A percentile compares a stretch with the other conserved stretches of the same genome.
These are phyloP conservation scores for Mariannaea sp. DNA, from an alignment of 2,329 filamentous ascomycete species.

Conservation along the genomic window DNA sequence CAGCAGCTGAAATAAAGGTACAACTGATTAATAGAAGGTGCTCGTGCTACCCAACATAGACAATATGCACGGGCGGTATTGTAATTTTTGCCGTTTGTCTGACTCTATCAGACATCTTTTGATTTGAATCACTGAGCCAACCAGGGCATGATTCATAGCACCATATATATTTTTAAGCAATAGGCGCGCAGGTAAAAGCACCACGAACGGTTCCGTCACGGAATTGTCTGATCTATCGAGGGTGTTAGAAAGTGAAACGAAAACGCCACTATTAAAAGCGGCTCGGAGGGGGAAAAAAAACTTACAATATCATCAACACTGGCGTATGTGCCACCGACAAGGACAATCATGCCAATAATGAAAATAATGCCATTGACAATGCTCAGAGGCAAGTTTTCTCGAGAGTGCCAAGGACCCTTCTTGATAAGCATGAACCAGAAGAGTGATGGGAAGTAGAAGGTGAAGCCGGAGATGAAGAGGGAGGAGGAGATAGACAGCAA, in stretches of 20 bases:
- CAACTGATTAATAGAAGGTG: too few species aligned
- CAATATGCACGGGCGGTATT: too few species aligned
- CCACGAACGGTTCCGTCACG: conserved; percentile 34
- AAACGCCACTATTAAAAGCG: too few species aligned
- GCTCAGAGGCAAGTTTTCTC: conserved; percentile 7
- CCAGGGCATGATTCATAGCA: too few species aligned
- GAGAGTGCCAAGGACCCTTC: conserved; percentile 26
- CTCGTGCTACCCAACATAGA: too few species aligned
- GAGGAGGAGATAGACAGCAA: conserved; percentile 48
- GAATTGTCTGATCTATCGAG: conserved; percentile 33
- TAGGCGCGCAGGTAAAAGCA: conserved; percentile 38
- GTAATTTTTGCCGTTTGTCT: too few species aligned
- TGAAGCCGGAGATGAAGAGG: conserved; percentile 50
- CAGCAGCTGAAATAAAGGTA: too few species aligned
- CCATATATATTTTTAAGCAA: conserved; percentile 37
- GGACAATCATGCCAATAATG: conserved; percentile 13
- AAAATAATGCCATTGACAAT: conserved; percentile 9
- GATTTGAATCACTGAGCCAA: too few species aligned
- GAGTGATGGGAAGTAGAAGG: conserved; percentile 46
- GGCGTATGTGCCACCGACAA: conserved; percentile 19
- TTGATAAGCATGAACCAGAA: conserved; percentile 46
- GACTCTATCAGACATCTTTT: too few species aligned
- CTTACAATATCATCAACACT: conserved; percentile 17
- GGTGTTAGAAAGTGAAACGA: conserved; percentile 2
- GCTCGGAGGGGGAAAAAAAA: too few species aligned